Percentiles rank a stretch among this genome's conserved stretches.
Conservation (phyloP, 108 stramenopile genomes). For the Skeletonema grethae region DNA sequence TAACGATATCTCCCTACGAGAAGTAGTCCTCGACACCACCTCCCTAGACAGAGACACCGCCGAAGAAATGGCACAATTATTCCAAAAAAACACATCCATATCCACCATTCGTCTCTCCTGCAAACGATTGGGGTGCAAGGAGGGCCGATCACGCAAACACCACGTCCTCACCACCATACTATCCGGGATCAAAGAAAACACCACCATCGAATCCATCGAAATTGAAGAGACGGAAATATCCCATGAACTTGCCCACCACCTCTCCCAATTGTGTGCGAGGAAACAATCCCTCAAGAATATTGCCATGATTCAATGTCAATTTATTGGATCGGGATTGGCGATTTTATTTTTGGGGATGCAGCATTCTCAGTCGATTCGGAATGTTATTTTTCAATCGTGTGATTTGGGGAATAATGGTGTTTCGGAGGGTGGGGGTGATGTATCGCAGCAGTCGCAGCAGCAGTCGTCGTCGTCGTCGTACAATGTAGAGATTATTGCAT, state of each 20-base stretch:
- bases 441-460: not conserved
- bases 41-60: not conserved
- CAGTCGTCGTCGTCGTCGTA: not conserved
- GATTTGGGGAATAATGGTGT: constrained; percentile 11
- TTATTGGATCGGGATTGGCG: constrained; percentile 5
- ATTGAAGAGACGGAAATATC: constrained; percentile 6
- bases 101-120: not conserved
- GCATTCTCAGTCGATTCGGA: constrained; percentile 11
- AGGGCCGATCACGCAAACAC: too few relatives aligned
- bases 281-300: not conserved
- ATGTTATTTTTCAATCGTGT: constrained; percentile 13
- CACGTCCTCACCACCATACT: too few relatives aligned
- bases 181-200: constrained; percentile 2
- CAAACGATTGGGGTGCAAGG: not conserved
- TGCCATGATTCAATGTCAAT: constrained; percentile 8
- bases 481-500: constrained; percentile 18
- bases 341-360: constrained; percentile 16
- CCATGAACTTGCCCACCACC: not conserved
- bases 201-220: not conserved
- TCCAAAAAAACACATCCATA: not conserved
- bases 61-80: not conserved
- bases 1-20: not conserved
- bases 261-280: not conserved
- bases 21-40: not conserved
- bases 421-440: not conserved